phyloP scores from a whole-genome alignment of 257 asterid species.

The Nicotiana sylvestris region DNA sequence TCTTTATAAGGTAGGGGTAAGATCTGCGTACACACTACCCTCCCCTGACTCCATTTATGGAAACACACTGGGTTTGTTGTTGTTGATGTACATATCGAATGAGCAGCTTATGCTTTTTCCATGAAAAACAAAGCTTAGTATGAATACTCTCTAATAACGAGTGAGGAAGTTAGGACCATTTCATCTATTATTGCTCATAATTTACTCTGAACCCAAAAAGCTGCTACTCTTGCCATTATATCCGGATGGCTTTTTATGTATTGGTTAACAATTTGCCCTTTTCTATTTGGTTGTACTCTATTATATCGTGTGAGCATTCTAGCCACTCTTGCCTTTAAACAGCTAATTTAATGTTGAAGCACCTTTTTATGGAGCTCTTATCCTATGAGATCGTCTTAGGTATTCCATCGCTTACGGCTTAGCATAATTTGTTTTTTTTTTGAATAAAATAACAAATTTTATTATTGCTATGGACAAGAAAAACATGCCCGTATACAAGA shows the following conservation, averaged over 20 bases:
- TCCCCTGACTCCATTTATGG: too few species aligned
- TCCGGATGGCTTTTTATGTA: neutral
- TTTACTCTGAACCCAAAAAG: neutral
- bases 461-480: too few species aligned
- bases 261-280: neutral
- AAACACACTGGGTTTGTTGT: too few species aligned
- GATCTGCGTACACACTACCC: too few species aligned
- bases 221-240: neutral
- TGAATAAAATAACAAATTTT: too few species aligned
- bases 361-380: neutral
- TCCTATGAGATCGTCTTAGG: constrained; percentile 4
- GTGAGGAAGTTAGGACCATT: neutral
- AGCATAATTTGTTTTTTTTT: neutral
- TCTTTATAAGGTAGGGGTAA: too few species aligned
- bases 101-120: neutral
- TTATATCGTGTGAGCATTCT: neutral
- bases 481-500: too few species aligned
- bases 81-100: too few species aligned
- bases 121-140: neutral
- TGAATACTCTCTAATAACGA: neutral
- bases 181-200: neutral
- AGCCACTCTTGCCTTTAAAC: neutral
- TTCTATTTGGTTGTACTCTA: neutral
- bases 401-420: neutral
- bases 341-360: neutral